Evolutionary conservation across 116 monocot species (phyloP), one percentile per base, ranked within the genome.

Genomic region (Posidonia oceanica): DNA sequence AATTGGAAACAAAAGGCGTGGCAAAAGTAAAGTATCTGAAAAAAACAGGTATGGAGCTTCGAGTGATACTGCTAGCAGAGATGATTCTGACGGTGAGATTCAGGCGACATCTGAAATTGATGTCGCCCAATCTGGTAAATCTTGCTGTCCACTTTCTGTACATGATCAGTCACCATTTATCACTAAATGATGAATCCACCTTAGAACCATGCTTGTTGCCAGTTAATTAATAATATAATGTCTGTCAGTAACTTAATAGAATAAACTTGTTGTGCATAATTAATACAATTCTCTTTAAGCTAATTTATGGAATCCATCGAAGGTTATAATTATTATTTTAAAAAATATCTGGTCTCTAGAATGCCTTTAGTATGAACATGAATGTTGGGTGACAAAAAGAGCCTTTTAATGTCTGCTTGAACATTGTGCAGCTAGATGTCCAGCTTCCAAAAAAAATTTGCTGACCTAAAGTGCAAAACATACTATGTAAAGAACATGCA

Each of bases 51-150:
- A 67, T 57, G 51, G 48, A 60, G 68, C 60, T 39, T 67, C 48
- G 0, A 69, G 39, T 41, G 63, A 75, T 36, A 42, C 21, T 2
- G 56, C 78, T 14, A 59, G 69, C 36, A 62, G 61, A 16, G 57
- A 20, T 18, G 75, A 77, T 77, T 81, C 75, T 38, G 73, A 65
- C 17, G 58, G 13, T 56, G 67, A 52, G 3, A 68, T 37, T 39
- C 75, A 18, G 51, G 44, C 75, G 5, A 59, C 39, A 3, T 63
- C 69, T 20, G 69, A 75, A 61, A 59, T 75, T 44, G 75, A 75
- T 54, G 61, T 63, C 69, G 68, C 61, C 4, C 41, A 54, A 23
- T 69, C 75, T 39, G 75, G 75, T 75, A 62, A 44, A 61, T 38
- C 36, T 39, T 58, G 29, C 22, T 3, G 5, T 57, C 40, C 7